phyloP scores from a whole-genome alignment of 1,284 basidiomycete species.

The Pterulicium gracile region DNA sequence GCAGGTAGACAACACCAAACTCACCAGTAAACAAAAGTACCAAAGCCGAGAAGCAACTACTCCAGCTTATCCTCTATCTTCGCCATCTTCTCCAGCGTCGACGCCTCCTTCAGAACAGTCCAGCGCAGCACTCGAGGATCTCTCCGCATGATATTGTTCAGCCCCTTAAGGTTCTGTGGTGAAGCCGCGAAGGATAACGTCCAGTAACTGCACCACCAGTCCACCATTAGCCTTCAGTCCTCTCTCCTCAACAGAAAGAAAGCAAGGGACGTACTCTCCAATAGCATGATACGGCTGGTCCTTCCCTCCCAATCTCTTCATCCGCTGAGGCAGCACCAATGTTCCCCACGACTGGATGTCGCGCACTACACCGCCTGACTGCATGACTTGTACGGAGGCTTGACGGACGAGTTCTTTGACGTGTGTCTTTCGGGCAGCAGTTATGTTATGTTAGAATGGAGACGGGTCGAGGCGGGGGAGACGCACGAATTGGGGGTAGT shows the following conservation, averaged over 20 bases:
- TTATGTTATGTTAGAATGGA: constrained; percentile 6
- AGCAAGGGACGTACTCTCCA: constrained; percentile 57
- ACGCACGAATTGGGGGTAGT: constrained; percentile 63
- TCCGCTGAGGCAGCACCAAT: constrained; percentile 62
- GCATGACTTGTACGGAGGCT: constrained; percentile 65
- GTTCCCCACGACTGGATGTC: constrained; percentile 71
- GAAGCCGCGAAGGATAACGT: constrained; percentile 83
- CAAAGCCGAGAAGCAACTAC: too few species aligned
- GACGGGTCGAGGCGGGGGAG: background rate
- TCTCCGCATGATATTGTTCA: constrained; percentile 57
- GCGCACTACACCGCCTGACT: constrained; percentile 73
- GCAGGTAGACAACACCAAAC: too few species aligned
- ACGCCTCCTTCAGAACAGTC: constrained; percentile 74
- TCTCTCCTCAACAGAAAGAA: background rate
- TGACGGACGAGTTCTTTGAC: constrained; percentile 70
- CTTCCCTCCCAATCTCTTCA: constrained; percentile 36
- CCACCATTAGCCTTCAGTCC: background rate
- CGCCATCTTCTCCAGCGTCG: constrained; percentile 60
- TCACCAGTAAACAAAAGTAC: too few species aligned
- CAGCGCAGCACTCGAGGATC: constrained; percentile 79
- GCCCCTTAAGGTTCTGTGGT: constrained; percentile 51
- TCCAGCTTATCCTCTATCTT: constrained; percentile 6
- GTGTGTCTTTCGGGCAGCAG: constrained; percentile 39
- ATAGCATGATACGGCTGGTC: constrained; percentile 47
- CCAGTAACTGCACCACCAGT: constrained; percentile 59